Conservation (phyloP, 2,329 filamentous ascomycete species). For the Xylaria multiplex region DNA sequence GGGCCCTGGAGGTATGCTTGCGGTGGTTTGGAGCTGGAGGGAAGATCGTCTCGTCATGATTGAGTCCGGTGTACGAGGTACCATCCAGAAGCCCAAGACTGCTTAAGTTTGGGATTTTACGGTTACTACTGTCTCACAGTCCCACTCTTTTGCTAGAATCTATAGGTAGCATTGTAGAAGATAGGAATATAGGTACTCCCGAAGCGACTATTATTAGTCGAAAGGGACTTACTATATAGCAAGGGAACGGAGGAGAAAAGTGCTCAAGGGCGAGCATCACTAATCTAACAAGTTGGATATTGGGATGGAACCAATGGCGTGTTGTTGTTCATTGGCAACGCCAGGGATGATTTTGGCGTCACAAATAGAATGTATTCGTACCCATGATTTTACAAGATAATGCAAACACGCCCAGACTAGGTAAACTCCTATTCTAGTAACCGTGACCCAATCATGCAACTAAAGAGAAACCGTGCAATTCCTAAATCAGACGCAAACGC, state of each 20-base stretch:
- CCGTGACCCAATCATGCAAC: conserved; percentile 18
- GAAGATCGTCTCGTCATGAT: conserved; percentile 45
- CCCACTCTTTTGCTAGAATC: background rate
- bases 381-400: conserved; percentile 39
- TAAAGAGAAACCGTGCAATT: background rate
- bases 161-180: background rate
- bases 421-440: conserved; percentile 37
- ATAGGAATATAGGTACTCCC: background rate
- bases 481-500: conserved; percentile 33
- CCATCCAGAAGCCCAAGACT: conserved; percentile 38
- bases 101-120: conserved; percentile 4
- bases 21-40: conserved; percentile 44
- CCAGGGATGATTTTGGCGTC: background rate
- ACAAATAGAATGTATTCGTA: conserved; percentile 32
- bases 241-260: background rate
- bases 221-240: background rate
- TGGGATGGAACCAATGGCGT: background rate
- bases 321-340: background rate
- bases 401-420: conserved; percentile 35
- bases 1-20: conserved; percentile 44
- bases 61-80: conserved; percentile 39
- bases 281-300: background rate
- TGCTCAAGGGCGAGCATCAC: background rate
- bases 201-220: background rate
- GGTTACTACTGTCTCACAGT: background rate